A percentile compares a stretch with the other conserved stretches of the same genome.
phyloP scores from a whole-genome alignment of 768 basidiomycete species.

The Mycena haematopus region DNA sequence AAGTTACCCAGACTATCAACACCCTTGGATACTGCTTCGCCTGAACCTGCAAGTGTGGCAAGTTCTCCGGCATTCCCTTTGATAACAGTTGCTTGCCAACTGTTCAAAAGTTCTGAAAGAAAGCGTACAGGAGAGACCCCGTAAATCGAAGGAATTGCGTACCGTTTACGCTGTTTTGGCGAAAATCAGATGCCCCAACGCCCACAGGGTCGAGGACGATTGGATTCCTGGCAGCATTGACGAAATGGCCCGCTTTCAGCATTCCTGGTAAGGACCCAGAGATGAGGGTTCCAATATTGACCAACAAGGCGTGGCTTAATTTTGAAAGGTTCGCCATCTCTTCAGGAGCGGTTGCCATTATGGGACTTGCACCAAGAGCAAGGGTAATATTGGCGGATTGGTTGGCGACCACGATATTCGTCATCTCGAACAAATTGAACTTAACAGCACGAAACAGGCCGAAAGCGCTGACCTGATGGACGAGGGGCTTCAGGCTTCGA shows the following conservation, averaged over 20 bases:
- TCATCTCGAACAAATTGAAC: conserved; percentile 61
- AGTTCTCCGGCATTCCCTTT: conserved; percentile 95
- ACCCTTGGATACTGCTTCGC: conserved; percentile 79
- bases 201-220: conserved; percentile 94
- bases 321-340: conserved; percentile 84
- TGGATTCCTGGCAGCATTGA: conserved; percentile 74
- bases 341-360: conserved; percentile 86
- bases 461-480: conserved; percentile 71
- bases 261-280: conserved; percentile 70
- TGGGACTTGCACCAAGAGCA: conserved; percentile 87
- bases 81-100: conserved; percentile 89
- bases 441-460: not conserved
- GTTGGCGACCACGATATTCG: conserved; percentile 86
- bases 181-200: conserved; percentile 79
- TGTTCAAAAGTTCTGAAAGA: conserved; percentile 66
- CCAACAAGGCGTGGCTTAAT: conserved; percentile 70
- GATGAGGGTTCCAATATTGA: conserved; percentile 87
- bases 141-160: conserved; percentile 23
- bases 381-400: conserved; percentile 92
- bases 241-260: conserved; percentile 71
- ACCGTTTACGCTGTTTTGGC: conserved; percentile 69
- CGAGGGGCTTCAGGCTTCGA: conserved; percentile 63
- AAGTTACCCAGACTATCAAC: conserved; percentile 92
- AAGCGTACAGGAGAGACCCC: not conserved
- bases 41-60: conserved; percentile 74